Conservation (phyloP, 805 yeast species). For the Torulaspora indica region DNA sequence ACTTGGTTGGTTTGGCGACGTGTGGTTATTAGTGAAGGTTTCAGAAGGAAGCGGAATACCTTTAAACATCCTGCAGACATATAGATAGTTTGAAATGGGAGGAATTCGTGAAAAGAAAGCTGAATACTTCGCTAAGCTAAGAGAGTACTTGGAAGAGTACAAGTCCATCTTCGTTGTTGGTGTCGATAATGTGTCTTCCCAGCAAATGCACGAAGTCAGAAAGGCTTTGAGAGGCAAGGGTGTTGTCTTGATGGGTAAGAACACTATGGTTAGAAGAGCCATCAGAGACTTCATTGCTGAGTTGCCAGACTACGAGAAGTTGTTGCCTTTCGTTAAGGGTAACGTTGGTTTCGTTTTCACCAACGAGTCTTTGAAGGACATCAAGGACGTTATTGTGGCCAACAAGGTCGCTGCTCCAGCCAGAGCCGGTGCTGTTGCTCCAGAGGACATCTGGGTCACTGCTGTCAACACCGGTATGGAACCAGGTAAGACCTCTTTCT, state of each 20-base stretch:
- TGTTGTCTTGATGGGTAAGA: conserved; percentile 98
- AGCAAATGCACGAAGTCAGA: conserved; percentile 99
- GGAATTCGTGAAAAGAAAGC: conserved; percentile 96
- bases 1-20: not conserved
- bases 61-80: conserved; percentile 74
- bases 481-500: conserved; percentile 99
- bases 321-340: conserved; percentile 93
- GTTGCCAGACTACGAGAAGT: conserved; percentile 92
- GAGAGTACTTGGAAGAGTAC: conserved; percentile 93
- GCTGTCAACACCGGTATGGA: conserved; percentile 99
- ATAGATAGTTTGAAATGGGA: conserved; percentile 91
- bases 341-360: conserved; percentile 99
- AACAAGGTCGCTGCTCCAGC: conserved; percentile 99
- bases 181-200: conserved; percentile 99
- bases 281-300: conserved; percentile 91
- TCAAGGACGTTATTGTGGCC: conserved; percentile 81
- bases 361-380: conserved; percentile 84
- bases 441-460: conserved; percentile 94
- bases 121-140: conserved; percentile 93
- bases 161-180: conserved; percentile 98
- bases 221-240: conserved; percentile 92
- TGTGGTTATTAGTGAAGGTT: not conserved
- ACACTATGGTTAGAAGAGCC: conserved; percentile 99
- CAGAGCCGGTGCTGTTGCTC: conserved; percentile 99
- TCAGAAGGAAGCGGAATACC: conserved; percentile 36